Evolutionary conservation across 164 flowering plant genomes (phyloP).

Genomic region (Vitis riparia): DNA sequence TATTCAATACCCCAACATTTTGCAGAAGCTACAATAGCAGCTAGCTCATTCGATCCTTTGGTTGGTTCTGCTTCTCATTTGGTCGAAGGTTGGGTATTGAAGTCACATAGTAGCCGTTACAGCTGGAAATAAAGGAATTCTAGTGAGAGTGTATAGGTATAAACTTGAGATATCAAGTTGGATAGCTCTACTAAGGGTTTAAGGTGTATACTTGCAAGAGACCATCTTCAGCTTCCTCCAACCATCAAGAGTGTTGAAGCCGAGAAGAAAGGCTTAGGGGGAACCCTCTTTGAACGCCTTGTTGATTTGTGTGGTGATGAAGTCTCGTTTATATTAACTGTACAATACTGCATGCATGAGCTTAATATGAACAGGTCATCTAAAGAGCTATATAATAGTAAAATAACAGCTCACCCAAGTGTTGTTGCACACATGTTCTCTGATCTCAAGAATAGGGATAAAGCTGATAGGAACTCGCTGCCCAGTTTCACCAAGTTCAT

Average conservation of each 20-base stretch:
- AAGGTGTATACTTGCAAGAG: constrained; percentile 46
- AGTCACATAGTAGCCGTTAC: too few relatives aligned
- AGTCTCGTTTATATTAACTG: constrained; percentile 83
- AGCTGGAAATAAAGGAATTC: too few relatives aligned
- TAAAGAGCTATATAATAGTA: constrained; percentile 65
- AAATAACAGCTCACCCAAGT: constrained; percentile 91
- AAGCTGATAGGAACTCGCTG: too few relatives aligned
- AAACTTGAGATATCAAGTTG: constrained; percentile 90
- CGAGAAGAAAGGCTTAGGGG: constrained; percentile 93
- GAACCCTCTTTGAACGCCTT: constrained; percentile 70
- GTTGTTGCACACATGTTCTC: constrained; percentile 89
- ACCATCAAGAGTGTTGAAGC: constrained; percentile 97
- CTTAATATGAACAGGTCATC: constrained; percentile 57
- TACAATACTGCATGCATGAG: constrained; percentile 98
- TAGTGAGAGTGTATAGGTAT: too few relatives aligned
- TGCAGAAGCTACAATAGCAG: too few relatives aligned
- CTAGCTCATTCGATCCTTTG: too few relatives aligned
- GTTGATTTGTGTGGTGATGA: constrained; percentile 61
- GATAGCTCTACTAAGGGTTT: constrained; percentile 79
- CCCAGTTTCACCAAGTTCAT: too few relatives aligned
- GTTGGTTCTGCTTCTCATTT: too few relatives aligned
- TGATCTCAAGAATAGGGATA: constrained; percentile 57
- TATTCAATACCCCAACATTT: constrained; percentile 21
- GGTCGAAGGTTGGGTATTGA: too few relatives aligned
- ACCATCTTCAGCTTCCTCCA: constrained; percentile 99